phyloP scores from a whole-genome alignment of 2,329 filamentous ascomycete species.

The Aspergillus sp. region DNA sequence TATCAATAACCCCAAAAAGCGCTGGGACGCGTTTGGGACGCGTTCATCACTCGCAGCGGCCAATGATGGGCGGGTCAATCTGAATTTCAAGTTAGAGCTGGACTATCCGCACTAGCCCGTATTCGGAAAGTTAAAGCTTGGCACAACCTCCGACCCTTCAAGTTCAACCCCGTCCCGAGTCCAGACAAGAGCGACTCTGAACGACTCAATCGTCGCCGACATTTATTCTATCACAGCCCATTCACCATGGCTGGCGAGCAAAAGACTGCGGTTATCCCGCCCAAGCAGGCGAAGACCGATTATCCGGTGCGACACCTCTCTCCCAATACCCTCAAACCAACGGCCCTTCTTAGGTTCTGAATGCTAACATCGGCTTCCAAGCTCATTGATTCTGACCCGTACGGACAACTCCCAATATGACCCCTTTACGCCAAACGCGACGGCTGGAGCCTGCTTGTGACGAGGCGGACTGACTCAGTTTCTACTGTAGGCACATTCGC shows the following conservation, averaged over 20 bases:
- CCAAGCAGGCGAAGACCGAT: slow-evolving; percentile 79
- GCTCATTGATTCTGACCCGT: slow-evolving; percentile 99
- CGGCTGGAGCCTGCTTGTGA: neutral
- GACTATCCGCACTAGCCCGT: slow-evolving; percentile 10
- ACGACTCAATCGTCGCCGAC: slow-evolving; percentile 25
- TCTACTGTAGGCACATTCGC: slow-evolving; percentile 74
- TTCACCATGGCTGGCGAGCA: slow-evolving; percentile 43
- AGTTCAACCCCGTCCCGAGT: slow-evolving; percentile 34
- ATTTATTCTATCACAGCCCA: slow-evolving; percentile 17
- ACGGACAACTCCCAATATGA: slow-evolving; percentile 49
- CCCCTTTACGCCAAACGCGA: neutral
- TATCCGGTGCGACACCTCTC: slow-evolving; percentile 72
- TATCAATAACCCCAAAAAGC: neutral
- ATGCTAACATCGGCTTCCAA: slow-evolving; percentile 50
- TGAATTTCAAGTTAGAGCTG: neutral
- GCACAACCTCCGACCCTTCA: slow-evolving; percentile 29
- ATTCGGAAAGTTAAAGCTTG: slow-evolving; percentile 25
- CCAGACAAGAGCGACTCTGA: slow-evolving; percentile 23
- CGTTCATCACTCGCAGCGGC: neutral
- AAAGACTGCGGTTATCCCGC: slow-evolving; percentile 63
- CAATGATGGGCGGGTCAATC: neutral
- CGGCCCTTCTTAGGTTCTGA: neutral
- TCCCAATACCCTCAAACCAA: neutral
- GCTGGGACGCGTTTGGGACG: neutral
- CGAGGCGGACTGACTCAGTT: slow-evolving; percentile 34